Evolutionary conservation across 2,329 filamentous ascomycete genomes (phyloP), one percentile per base, ranked within the genome.

Genomic region (Magnaporthales sp.): DNA sequence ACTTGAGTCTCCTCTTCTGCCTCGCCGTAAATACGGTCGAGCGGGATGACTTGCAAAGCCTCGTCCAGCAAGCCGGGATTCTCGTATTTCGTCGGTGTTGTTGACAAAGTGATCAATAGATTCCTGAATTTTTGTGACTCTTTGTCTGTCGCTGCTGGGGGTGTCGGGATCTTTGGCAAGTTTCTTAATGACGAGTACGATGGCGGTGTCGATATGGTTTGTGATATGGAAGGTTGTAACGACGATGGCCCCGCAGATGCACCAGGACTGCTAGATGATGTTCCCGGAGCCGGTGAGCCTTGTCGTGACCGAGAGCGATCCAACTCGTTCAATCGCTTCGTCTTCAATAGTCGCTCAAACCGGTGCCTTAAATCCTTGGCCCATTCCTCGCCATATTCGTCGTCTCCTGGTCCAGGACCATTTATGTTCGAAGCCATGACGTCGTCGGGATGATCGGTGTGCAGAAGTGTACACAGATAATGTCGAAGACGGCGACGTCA

Each of bases 21-120:
- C 75, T 97, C 93, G 70, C 89, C 86, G 77, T 98, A 98, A 72
- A 99, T 92, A 71, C 92, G 87, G 75, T 97, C 92, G 31, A 98
- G 81, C 0, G 94, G 94, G 63, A 99, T 92, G 51, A 88, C 87
- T 69, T 91, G 87, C 22, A 99, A 81, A 4, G 94, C 95, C 77
- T 98, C 94, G 75, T 99, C 95, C 65, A 99, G 81, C 11, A 98
- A 81, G 46, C 95, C 95, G 0, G 95, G 94, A 77, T 99, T 98
- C 78, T 99, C 95, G 80, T 96, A 99, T 76, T 94, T 95, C 24
- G 89, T 91, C 22, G 95, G 95, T 62, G 93, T 97, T 68, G 91
- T 84, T 19, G 94, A 97, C 24, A 98, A 80, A 24, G 91, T 92
- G 70, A 96, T 86, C 61, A 98, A 84, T 68, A 96, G 85, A 78